Base-by-base conservation (phyloP, 1,139 yeast genomes). In the Lodderomyces margitis region DNA sequence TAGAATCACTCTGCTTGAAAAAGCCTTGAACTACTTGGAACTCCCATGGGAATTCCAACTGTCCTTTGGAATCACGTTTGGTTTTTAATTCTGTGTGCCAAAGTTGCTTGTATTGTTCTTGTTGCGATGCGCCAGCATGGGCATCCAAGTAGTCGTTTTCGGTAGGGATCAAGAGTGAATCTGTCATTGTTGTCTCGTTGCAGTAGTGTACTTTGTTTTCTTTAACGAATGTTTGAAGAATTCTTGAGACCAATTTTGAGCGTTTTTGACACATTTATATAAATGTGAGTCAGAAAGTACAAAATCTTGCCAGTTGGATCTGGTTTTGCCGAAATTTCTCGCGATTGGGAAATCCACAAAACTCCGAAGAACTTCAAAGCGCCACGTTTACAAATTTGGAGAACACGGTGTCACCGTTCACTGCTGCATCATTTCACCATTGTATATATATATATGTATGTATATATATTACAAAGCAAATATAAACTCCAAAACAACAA, bases 21-120 rank as follows among this genome's bases (percentile, higher is more conserved):
- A 76, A 70, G 0, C 83, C 85, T 2, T 61, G 60, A 2, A 77
- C 80, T 2, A 64, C 62, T 43, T 74, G 77, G 51, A 77, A 79
- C 3, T 46, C 51, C 83, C 82, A 78, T 19, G 55, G 55, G 34
- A 54, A 54, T 10, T 35, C 44, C 37, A 44, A 52, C 11, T 54
- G 48, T 2, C 60, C 60, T 5, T 55, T 45, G 12, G 43, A 24
- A 40, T 58, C 56, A 38, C 47, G 53, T 32, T 49, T 45, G 7
- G 43, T 37, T 31, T 40, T 37, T 5, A 46, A 19, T 31, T 44
- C 32, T 4, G 24, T 33, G 2, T 31, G 33, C 40, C 46, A 41
- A 7, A 38, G 19, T 34, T 46, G 40, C 11, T 41, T 31, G 37
- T 51, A 55, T 27, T 44, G 37, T 16, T 34, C 23, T 37, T 51